These are phyloP conservation scores for Acer yangbiense DNA, from an alignment of 345 rosid genomes.

Conservation along the genomic window DNA sequence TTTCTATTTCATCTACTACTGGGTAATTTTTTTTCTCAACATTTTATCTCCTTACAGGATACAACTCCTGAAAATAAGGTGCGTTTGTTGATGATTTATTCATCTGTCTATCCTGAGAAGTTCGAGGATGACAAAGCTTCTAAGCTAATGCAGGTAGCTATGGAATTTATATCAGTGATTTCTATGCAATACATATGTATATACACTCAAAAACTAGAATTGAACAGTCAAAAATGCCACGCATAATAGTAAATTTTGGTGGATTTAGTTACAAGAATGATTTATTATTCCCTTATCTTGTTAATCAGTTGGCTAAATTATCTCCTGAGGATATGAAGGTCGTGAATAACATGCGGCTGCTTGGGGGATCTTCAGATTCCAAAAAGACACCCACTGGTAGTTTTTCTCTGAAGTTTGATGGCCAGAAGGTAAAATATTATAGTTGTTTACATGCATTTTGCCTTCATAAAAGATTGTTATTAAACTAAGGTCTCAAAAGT, in stretches of 20 bases:
- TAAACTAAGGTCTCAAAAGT: conserved; percentile 5
- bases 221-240: not conserved
- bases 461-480: not conserved
- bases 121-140: conserved; percentile 91
- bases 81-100: conserved; percentile 90
- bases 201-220: not conserved
- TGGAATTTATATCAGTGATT: conserved; percentile 12
- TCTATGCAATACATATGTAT: not conserved
- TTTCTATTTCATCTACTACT: not conserved
- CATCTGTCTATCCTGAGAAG: conserved; percentile 81
- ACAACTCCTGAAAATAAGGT: conserved; percentile 74
- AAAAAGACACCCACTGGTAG: conserved; percentile 45
- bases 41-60: conserved; percentile 47
- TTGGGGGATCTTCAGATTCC: conserved; percentile 59
- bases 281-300: not conserved
- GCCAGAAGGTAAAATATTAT: conserved; percentile 57
- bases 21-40: not conserved
- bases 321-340: conserved; percentile 76
- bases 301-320: conserved; percentile 74
- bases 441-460: not conserved
- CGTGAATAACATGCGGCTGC: conserved; percentile 68
- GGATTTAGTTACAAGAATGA: not conserved
- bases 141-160: conserved; percentile 88
- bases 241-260: not conserved
- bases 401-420: conserved; percentile 89